phyloP scores from a whole-genome alignment of 2,329 filamentous ascomycete species.

The Calonectria pseudoturangicola region DNA sequence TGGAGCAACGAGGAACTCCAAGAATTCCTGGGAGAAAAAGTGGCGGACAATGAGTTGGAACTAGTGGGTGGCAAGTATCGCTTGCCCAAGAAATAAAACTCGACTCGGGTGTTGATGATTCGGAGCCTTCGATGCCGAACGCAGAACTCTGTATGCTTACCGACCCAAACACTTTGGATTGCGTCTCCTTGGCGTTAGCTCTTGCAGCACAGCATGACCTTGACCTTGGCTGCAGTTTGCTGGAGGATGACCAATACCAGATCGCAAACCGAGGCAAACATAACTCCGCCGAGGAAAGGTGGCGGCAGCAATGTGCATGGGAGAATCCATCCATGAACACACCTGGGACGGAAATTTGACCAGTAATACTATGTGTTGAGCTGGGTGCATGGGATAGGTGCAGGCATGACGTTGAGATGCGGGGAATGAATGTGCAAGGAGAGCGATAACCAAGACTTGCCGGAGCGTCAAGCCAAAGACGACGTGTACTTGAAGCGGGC shows the following conservation, averaged over 20 bases:
- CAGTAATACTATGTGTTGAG: conserved; percentile 30
- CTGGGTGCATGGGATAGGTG: conserved; percentile 29
- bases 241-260: not conserved
- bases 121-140: conserved; percentile 8
- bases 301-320: not conserved
- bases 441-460: conserved; percentile 1
- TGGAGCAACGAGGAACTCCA: conserved; percentile 92
- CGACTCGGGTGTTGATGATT: conserved; percentile 26
- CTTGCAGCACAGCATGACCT: conserved; percentile 14
- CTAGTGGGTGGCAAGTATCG: conserved; percentile 82
- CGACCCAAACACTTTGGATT: not conserved
- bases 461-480: conserved; percentile 7
- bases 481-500: conserved; percentile 11
- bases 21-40: conserved; percentile 86
- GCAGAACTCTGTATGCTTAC: conserved; percentile 20
- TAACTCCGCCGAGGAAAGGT: conserved; percentile 1
- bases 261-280: conserved; percentile 1
- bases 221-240: conserved; percentile 14
- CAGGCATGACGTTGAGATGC: conserved; percentile 26
- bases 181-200: conserved; percentile 12
- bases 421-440: conserved; percentile 12
- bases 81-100: conserved; percentile 73
- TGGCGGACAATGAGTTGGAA: conserved; percentile 82
- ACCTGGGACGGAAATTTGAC: conserved; percentile 2
- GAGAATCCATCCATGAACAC: conserved; percentile 2